phyloP scores from a whole-genome alignment of 2,329 filamentous ascomycete genomes.

The Ophiostoma montium region DNA sequence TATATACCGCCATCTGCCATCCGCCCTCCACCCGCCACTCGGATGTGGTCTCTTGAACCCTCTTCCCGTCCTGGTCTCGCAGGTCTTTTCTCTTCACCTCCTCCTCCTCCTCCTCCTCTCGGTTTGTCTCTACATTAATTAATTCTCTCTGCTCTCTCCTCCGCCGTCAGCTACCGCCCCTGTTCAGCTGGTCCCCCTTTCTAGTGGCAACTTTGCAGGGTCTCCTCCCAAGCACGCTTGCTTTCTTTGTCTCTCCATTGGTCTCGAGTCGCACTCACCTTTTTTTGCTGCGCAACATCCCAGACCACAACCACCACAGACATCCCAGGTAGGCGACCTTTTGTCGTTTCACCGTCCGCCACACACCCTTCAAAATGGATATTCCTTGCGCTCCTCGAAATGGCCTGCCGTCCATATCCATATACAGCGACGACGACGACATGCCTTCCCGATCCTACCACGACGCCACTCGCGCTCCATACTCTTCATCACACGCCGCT shows the following conservation, averaged over 20 bases:
- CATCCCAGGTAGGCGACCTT: background rate
- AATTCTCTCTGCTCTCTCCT: background rate
- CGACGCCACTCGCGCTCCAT: conserved; percentile 5
- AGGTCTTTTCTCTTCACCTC: background rate
- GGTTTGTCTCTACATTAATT: background rate
- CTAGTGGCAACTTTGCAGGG: background rate
- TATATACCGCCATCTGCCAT: conserved; percentile 2
- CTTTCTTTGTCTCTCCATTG: background rate
- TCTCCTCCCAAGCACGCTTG: background rate
- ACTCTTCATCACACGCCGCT: conserved; percentile 12
- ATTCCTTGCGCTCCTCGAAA: conserved; percentile 9
- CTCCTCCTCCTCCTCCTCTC: background rate
- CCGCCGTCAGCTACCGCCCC: background rate
- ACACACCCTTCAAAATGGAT: conserved; percentile 10
- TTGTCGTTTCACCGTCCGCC: no score
- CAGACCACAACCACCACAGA: background rate
- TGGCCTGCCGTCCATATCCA: conserved; percentile 14
- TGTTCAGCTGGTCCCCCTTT: background rate
- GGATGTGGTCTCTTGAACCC: conserved; percentile 1
- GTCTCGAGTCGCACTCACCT: no score
- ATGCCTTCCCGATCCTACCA: conserved; percentile 8
- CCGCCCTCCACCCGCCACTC: background rate
- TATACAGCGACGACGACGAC: conserved; percentile 10
- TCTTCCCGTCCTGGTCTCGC: background rate
- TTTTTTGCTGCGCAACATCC: no score